phyloP scores from a whole-genome alignment of 352 stramenopile species.

The Phytopythium boreale region DNA sequence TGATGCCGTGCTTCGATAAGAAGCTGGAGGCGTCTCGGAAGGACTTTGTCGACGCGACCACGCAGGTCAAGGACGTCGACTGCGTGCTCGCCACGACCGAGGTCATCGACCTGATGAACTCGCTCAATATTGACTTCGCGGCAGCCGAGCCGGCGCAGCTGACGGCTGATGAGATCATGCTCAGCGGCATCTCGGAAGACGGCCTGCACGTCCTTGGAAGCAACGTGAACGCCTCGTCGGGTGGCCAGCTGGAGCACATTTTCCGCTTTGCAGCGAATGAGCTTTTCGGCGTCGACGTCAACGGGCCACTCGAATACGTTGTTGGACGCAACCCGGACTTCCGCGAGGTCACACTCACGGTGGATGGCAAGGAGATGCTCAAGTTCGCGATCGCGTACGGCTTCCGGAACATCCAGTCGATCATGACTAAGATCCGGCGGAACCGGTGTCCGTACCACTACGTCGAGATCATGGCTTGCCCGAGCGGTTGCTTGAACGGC shows the following conservation, averaged over 20 bases:
- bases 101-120: slow-evolving; percentile 68
- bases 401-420: slow-evolving; percentile 96
- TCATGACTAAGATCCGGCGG: slow-evolving; percentile 92
- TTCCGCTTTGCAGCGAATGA: slow-evolving; percentile 89
- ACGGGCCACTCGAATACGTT: slow-evolving; percentile 82
- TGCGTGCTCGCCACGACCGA: slow-evolving; percentile 91
- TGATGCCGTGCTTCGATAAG: slow-evolving; percentile 99
- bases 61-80: slow-evolving; percentile 90
- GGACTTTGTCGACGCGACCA: slow-evolving; percentile 70
- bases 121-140: slow-evolving; percentile 58
- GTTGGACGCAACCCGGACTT: slow-evolving; percentile 90
- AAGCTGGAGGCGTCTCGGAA: slow-evolving; percentile 97
- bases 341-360: slow-evolving; percentile 66
- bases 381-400: slow-evolving; percentile 95
- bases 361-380: slow-evolving; percentile 83
- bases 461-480: slow-evolving; percentile 98
- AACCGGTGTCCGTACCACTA: slow-evolving; percentile 93
- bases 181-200: slow-evolving; percentile 69
- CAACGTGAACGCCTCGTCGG: slow-evolving; percentile 67
- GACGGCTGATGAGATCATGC: slow-evolving; percentile 55
- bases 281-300: slow-evolving; percentile 85
- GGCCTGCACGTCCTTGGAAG: slow-evolving; percentile 52
- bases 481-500: slow-evolving; percentile 96
- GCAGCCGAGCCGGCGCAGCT: slow-evolving; percentile 62
- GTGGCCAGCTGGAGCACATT: slow-evolving; percentile 91